Evolutionary conservation across 192 early-diverging fungal species (phyloP).

Genomic region (Mortierella antarctica): DNA sequence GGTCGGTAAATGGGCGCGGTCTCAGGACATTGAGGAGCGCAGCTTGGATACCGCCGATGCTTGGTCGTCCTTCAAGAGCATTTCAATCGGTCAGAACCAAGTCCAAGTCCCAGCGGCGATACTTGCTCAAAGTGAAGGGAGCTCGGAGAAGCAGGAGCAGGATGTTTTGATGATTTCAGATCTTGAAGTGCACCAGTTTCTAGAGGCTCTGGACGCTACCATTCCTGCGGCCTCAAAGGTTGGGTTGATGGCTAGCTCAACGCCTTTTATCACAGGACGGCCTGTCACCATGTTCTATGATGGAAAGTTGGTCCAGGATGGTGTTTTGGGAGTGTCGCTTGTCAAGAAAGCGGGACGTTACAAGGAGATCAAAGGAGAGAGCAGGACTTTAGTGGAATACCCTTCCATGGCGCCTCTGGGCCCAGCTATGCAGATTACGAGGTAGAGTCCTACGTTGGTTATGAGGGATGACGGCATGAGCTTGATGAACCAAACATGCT

Average conservation of each 20-base stretch:
- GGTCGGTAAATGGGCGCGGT: constrained; percentile 47
- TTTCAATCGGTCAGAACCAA: constrained; percentile 37
- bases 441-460: constrained; percentile 14
- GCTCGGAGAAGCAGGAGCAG: neutral
- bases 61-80: constrained; percentile 41
- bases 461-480: neutral
- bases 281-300: constrained; percentile 65
- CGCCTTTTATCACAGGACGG: constrained; percentile 63
- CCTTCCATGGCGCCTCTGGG: constrained; percentile 56
- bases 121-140: neutral
- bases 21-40: constrained; percentile 50
- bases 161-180: constrained; percentile 59
- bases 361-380: neutral
- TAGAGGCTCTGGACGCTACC: constrained; percentile 61
- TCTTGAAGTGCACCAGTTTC: constrained; percentile 62
- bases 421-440: constrained; percentile 61
- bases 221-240: constrained; percentile 54
- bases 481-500: neutral
- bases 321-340: constrained; percentile 60
- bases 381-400: constrained; percentile 36
- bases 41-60: constrained; percentile 44
- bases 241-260: constrained; percentile 62
- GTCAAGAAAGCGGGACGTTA: neutral
- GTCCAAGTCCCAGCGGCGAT: constrained; percentile 32
- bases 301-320: constrained; percentile 52